phyloP scores from a whole-genome alignment of 2,329 filamentous ascomycete genomes.

The Neonectria magnoliae region DNA sequence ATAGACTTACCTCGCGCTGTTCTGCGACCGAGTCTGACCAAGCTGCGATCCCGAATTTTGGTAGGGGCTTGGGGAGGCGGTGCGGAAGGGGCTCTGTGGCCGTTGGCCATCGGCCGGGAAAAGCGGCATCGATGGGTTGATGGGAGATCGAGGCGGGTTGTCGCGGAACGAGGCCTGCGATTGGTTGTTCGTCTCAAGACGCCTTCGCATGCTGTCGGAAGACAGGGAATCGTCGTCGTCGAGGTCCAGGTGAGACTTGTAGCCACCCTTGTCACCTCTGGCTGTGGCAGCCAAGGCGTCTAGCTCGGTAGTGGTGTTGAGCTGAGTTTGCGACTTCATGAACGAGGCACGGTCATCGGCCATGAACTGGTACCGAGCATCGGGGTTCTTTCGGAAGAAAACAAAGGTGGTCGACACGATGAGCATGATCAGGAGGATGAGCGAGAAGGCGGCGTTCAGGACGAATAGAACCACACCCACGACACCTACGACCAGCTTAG shows the following conservation, averaged over 20 bases:
- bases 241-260: constrained; percentile 56
- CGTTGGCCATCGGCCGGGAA: constrained; percentile 52
- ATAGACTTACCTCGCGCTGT: constrained; percentile 49
- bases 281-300: constrained; percentile 91
- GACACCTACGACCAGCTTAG: constrained; percentile 83
- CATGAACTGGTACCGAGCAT: constrained; percentile 96
- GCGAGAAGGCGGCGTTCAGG: constrained; percentile 83
- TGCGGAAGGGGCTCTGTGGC: constrained; percentile 49
- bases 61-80: constrained; percentile 49
- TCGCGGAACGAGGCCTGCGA: constrained; percentile 48
- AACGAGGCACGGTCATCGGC: constrained; percentile 95
- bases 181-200: constrained; percentile 45
- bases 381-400: constrained; percentile 91
- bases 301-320: constrained; percentile 81
- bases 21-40: constrained; percentile 45
- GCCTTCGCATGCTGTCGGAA: constrained; percentile 51
- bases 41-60: constrained; percentile 44
- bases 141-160: constrained; percentile 49
- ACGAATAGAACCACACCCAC: constrained; percentile 92
- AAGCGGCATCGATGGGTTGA: constrained; percentile 56
- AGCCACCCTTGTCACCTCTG: constrained; percentile 77
- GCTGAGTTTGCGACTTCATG: constrained; percentile 92
- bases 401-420: constrained; percentile 70
- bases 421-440: constrained; percentile 85
- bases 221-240: constrained; percentile 56